These are phyloP conservation scores for Chaetomium sp. DNA, from an alignment of 2,329 filamentous ascomycete genomes.

Conservation along the genomic window DNA sequence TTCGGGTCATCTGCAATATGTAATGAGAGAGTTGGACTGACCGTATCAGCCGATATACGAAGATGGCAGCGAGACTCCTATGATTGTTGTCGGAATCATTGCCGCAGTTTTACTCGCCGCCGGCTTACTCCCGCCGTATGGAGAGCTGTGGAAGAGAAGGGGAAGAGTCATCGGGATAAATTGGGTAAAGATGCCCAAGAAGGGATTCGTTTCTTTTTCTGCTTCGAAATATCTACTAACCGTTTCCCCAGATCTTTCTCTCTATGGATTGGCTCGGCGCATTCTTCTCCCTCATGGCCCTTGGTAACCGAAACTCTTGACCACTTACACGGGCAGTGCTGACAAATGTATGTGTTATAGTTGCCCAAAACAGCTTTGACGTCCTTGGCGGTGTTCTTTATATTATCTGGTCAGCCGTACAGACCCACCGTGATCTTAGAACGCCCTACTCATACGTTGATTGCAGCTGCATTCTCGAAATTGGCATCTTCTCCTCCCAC, in stretches of 20 bases:
- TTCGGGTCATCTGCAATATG: conserved; percentile 26
- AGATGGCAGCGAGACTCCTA: conserved; percentile 46
- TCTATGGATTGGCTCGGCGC: conserved; percentile 54
- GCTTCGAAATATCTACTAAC: too few species aligned
- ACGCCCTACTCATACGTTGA: background rate
- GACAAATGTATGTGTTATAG: conserved; percentile 28
- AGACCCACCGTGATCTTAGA: background rate
- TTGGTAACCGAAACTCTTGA: conserved; percentile 35
- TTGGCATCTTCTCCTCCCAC: conserved; percentile 55
- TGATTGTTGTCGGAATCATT: conserved; percentile 50
- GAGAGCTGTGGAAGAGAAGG: conserved; percentile 54
- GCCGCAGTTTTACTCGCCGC: conserved; percentile 50
- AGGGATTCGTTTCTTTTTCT: background rate
- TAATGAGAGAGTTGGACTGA: conserved; percentile 4
- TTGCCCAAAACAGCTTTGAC: conserved; percentile 55
- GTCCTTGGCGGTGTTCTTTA: conserved; percentile 54
- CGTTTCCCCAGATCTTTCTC: conserved; percentile 41
- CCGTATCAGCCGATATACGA: conserved; percentile 44
- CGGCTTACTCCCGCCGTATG: conserved; percentile 55
- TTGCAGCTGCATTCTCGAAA: conserved; percentile 48
- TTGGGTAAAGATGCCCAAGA: conserved; percentile 25
- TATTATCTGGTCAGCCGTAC: conserved; percentile 46
- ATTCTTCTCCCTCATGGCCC: conserved; percentile 56
- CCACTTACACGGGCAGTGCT: background rate
- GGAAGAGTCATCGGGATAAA: conserved; percentile 58